phyloP scores from a whole-genome alignment of 495 filamentous ascomycete species.

The Parathielavia appendiculata region DNA sequence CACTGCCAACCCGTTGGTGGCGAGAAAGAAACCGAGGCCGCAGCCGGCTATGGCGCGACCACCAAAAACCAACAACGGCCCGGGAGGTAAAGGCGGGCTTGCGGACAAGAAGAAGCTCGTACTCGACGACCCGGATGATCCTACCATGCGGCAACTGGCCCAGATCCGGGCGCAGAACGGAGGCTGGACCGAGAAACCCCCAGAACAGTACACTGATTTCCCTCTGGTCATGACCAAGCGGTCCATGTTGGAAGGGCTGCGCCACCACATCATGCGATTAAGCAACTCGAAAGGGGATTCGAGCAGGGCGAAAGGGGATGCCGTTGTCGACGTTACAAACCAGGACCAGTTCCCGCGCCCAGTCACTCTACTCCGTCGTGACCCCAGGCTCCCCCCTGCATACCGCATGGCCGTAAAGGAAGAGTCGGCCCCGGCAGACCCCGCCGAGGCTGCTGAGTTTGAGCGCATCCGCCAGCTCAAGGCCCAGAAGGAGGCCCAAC shows the following conservation, averaged over 20 bases:
- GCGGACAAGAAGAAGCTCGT: not conserved
- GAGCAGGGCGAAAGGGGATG: constrained; percentile 30
- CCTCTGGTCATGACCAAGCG: constrained; percentile 77
- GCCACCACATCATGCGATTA: constrained; percentile 81
- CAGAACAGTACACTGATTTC: constrained; percentile 55
- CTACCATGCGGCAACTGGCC: constrained; percentile 26
- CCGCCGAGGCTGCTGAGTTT: constrained; percentile 62
- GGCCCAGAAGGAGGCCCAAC: constrained; percentile 73
- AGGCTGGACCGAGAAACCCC: constrained; percentile 56
- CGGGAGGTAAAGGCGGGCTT: not conserved
- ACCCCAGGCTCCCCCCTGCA: constrained; percentile 66
- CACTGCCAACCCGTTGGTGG: constrained; percentile 56
- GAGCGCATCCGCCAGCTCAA: constrained; percentile 57
- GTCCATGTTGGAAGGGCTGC: constrained; percentile 69
- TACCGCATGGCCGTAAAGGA: constrained; percentile 51
- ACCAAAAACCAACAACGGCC: not conserved
- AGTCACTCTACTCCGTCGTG: constrained; percentile 80
- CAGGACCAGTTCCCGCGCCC: constrained; percentile 80
- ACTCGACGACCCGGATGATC: constrained; percentile 1
- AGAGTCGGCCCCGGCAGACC: constrained; percentile 43
- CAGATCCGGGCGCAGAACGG: constrained; percentile 43
- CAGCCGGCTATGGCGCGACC: constrained; percentile 16
- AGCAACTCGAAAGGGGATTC: constrained; percentile 30
- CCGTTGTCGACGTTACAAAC: constrained; percentile 62
- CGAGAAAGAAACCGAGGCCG: constrained; percentile 51